These are phyloP conservation scores for Plasmopara muralis DNA, from an alignment of 352 stramenopile species.

Conservation along the genomic window DNA sequence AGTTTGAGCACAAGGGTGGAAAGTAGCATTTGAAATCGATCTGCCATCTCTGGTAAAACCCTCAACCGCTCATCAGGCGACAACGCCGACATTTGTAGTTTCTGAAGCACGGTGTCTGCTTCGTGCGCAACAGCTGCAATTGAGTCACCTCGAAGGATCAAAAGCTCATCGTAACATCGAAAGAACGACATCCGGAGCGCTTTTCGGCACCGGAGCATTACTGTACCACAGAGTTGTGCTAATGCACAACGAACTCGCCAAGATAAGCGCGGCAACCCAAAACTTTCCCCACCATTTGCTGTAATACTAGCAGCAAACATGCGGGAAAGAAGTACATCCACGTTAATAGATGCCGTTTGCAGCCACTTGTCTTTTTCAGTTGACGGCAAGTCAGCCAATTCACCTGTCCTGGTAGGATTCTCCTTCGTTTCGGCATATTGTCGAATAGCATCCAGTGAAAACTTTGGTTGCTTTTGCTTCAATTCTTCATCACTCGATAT, in stretches of 20 bases:
- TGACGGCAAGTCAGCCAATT: neutral
- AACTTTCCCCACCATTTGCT: conserved; percentile 19
- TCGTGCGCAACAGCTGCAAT: conserved; percentile 31
- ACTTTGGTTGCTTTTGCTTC: conserved; percentile 14
- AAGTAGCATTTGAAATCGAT: conserved; percentile 68
- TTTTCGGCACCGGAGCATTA: conserved; percentile 46
- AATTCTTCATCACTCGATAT: conserved; percentile 7
- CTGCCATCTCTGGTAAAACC: conserved; percentile 50
- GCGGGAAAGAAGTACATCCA: conserved; percentile 54
- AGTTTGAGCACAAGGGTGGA: conserved; percentile 58
- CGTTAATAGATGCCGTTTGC: conserved; percentile 40
- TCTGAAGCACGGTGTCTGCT: conserved; percentile 22
- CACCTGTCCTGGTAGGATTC: neutral
- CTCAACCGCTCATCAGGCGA: conserved; percentile 46
- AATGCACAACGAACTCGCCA: conserved; percentile 60
- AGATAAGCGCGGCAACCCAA: conserved; percentile 33
- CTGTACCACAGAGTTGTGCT: conserved; percentile 47
- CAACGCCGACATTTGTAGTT: conserved; percentile 25
- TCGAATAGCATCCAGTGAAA: conserved; percentile 31
- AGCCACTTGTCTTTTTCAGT: conserved; percentile 44
- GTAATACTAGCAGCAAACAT: conserved; percentile 40
- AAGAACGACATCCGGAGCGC: conserved; percentile 59
- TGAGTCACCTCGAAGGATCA: conserved; percentile 53
- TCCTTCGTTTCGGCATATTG: conserved; percentile 10
- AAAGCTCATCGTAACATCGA: conserved; percentile 68